Conservation (phyloP, 805 yeast genomes). For the Isabelozyma rhagii region DNA sequence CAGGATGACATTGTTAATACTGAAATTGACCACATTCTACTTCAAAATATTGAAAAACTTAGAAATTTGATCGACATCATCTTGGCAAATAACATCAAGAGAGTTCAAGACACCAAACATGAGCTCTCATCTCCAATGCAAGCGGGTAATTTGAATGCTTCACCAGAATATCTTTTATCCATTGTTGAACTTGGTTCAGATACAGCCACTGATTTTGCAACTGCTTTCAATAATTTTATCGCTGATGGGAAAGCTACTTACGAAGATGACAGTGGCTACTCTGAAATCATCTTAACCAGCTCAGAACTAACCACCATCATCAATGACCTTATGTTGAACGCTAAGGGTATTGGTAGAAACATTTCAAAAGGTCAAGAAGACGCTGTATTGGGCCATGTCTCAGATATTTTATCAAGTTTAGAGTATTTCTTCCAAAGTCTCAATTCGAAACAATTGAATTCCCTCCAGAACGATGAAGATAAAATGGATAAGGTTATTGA, state of each 20-base stretch:
- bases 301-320: conserved; percentile 61
- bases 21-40: conserved; percentile 52
- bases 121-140: conserved; percentile 78
- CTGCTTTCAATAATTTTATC: conserved; percentile 67
- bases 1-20: conserved; percentile 54
- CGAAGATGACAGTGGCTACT: conserved; percentile 51
- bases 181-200: conserved; percentile 68
- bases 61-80: conserved; percentile 64
- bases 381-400: conserved; percentile 43
- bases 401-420: conserved; percentile 57
- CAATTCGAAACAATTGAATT: conserved; percentile 49
- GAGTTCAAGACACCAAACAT: conserved; percentile 68
- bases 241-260: conserved; percentile 65
- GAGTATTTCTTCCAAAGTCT: conserved; percentile 61
- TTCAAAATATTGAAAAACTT: conserved; percentile 48
- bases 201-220: conserved; percentile 75
- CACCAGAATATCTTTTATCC: conserved; percentile 66
- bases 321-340: conserved; percentile 59
- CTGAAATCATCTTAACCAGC: conserved; percentile 58
- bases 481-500: conserved; percentile 75
- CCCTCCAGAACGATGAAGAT: conserved; percentile 53
- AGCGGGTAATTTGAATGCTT: conserved; percentile 74
- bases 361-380: conserved; percentile 56
- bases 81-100: conserved; percentile 61
- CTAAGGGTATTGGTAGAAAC: conserved; percentile 65